Base-by-base conservation (phyloP, 148 eudicot genomes). In the Salicornia ramosissima region DNA sequence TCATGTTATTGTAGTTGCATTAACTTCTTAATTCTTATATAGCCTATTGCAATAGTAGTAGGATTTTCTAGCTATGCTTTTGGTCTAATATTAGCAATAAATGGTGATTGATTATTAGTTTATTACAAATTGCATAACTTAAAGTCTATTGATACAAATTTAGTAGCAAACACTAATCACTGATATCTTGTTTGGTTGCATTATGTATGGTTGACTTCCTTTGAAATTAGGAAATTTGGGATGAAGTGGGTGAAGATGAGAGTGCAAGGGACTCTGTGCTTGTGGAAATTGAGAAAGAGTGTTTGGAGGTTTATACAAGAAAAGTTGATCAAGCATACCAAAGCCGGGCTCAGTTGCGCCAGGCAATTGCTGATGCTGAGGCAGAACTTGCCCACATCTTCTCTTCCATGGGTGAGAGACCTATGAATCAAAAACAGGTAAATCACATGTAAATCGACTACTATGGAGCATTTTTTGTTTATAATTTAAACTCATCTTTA, bases 231-330 rank as follows among this genome's bases (percentile, higher is more conserved):
- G 86, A 82, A 84, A 87, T 91, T 80, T 89, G 97, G 97, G 83
- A 85, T 81, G 97, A 91, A 83, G 82, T 91, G 65, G 97, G 97
- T 16, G 96, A 89, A 75, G 65, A 83, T 43, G 88, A 81, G 47
- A 56, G 70, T 22, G 83, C 83, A 75, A 89, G 85, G 83, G 92
- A 89, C 46, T 80, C 73, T 47, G 86, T 91, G 89, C 82, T 91
- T 50, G 63, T 75, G 72, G 86, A 91, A 79, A 84, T 91, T 55
- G 90, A 91, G 82, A 74, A 75, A 81, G 85, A 91, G 70, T 91
- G 97, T 76, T 47, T 91, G 74, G 90, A 87, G 63, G 86, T 78
- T 14, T 91, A 91, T 33, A 84, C 85, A 70, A 81, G 84, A 78
- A 85, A 85, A 71, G 97, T 89, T 51, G 90, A 91, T 73, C 88